These are phyloP conservation scores for Dryas integrifolia DNA, from an alignment of 331 rosid species.

Conservation along the genomic window DNA sequence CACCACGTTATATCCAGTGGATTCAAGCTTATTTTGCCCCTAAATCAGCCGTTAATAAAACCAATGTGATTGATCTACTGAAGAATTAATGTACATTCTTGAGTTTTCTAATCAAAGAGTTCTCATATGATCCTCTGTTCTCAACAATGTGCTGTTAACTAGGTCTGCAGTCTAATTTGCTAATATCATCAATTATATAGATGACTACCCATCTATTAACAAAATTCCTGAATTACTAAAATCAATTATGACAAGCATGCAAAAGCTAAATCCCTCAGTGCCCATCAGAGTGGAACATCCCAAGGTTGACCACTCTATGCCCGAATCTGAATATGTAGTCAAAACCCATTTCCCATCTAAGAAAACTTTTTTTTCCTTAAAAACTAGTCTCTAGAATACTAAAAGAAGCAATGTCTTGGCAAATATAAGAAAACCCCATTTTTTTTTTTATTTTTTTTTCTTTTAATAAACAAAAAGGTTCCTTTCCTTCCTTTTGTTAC, in stretches of 20 bases:
- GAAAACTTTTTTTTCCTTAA: neutral
- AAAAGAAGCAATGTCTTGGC: neutral
- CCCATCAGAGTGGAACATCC: neutral
- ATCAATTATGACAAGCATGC: neutral
- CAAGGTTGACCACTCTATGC: neutral
- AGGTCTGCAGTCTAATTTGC: slow-evolving; percentile 4
- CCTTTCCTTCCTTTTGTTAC: neutral
- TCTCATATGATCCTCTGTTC: neutral
- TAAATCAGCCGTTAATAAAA: neutral
- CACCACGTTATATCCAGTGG: neutral
- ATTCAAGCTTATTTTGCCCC: neutral
- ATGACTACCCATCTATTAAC: neutral
- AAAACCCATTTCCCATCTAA: neutral
- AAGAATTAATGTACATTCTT: neutral
- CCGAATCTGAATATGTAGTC: neutral
- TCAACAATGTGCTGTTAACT: neutral
- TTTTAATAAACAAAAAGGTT: neutral
- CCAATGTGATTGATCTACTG: neutral
- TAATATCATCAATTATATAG: neutral
- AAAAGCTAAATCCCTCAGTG: neutral
- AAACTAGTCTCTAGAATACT: neutral
- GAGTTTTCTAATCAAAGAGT: neutral
- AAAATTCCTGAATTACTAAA: neutral
- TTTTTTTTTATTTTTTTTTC: neutral
- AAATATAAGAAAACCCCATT: neutral